Percentiles rank a stretch among this genome's conserved stretches.
These are phyloP conservation scores for Coemansia sp. DNA, from an alignment of 192 early-diverging fungal species.

Conservation along the genomic window DNA sequence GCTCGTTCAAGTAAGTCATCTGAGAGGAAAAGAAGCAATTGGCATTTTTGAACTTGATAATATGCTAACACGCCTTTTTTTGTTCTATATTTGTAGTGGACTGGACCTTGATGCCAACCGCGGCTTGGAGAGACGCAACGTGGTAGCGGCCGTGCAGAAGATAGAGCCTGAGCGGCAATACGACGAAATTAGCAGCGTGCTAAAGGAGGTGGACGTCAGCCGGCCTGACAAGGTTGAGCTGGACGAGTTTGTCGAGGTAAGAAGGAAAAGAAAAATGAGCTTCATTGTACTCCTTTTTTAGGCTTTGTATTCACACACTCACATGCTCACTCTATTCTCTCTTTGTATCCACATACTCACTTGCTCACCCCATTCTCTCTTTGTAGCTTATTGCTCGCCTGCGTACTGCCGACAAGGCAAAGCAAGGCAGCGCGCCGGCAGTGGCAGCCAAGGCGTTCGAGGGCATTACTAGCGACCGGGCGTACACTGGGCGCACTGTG, in stretches of 20 bases:
- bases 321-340: neutral
- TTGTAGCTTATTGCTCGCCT: constrained; percentile 42
- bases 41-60: neutral
- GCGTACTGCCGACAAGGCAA: constrained; percentile 29
- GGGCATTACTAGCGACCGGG: constrained; percentile 53
- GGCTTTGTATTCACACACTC: neutral
- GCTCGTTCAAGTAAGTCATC: constrained; percentile 48
- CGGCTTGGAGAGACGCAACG: constrained; percentile 67
- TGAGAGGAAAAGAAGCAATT: neutral
- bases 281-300: neutral
- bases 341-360: neutral
- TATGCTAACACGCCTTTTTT: neutral
- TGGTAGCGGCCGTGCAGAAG: constrained; percentile 62
- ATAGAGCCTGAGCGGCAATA: constrained; percentile 68
- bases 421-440: neutral
- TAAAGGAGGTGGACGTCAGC: constrained; percentile 68
- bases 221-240: constrained; percentile 69
- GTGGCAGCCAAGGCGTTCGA: constrained; percentile 27
- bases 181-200: constrained; percentile 69
- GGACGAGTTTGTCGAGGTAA: constrained; percentile 80
- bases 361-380: neutral
- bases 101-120: constrained; percentile 69
- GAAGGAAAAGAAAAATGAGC: neutral
- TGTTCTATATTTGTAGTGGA: constrained; percentile 36
- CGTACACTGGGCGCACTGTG: constrained; percentile 76